A percentile compares a stretch with the other conserved stretches of the same genome.
These are phyloP conservation scores for Paragyromitra xinjiangensis DNA, from an alignment of 495 filamentous ascomycete species.

Conservation along the genomic window DNA sequence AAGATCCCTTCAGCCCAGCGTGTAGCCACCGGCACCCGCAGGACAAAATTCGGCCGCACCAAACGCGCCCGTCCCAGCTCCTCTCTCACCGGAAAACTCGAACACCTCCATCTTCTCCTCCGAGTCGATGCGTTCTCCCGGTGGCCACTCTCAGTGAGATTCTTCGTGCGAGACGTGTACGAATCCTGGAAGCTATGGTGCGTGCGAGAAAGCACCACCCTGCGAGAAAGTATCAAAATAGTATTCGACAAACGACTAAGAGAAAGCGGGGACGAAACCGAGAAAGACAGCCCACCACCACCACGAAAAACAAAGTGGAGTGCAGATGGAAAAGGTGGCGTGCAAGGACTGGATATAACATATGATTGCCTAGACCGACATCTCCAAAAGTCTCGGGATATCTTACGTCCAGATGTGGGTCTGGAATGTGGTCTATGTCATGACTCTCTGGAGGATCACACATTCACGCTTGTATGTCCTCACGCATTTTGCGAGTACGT, in stretches of 20 bases:
- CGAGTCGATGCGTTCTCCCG: slow-evolving; percentile 76
- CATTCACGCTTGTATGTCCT: slow-evolving; percentile 73
- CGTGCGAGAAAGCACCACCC: slow-evolving; percentile 61
- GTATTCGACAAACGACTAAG: slow-evolving; percentile 65
- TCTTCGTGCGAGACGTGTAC: slow-evolving; percentile 77
- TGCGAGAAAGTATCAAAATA: slow-evolving; percentile 65
- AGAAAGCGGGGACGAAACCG: slow-evolving; percentile 7
- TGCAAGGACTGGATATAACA: slow-evolving; percentile 70
- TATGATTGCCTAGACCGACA: slow-evolving; percentile 73
- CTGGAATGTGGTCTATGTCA: slow-evolving; percentile 72
- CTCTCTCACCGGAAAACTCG: slow-evolving; percentile 70
- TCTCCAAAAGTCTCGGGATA: slow-evolving; percentile 73
- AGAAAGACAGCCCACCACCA: slow-evolving; percentile 21
- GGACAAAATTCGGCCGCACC: slow-evolving; percentile 61
- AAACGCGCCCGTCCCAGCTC: slow-evolving; percentile 62
- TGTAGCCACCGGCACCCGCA: slow-evolving; percentile 59
- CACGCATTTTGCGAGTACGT: slow-evolving; percentile 70
- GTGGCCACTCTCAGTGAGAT: slow-evolving; percentile 85
- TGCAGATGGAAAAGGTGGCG: slow-evolving; percentile 57
- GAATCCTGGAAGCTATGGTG: slow-evolving; percentile 72
- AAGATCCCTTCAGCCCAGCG: slow-evolving; percentile 72
- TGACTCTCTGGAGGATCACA: slow-evolving; percentile 61
- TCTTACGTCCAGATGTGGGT: slow-evolving; percentile 62
- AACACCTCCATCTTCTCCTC: slow-evolving; percentile 80
- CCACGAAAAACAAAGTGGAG: slow-evolving; percentile 18